Percentiles rank a stretch among this genome's conserved stretches.
Evolutionary conservation across 257 asterid genomes (phyloP).

Genomic region (Lithospermum erythrorhizon): DNA sequence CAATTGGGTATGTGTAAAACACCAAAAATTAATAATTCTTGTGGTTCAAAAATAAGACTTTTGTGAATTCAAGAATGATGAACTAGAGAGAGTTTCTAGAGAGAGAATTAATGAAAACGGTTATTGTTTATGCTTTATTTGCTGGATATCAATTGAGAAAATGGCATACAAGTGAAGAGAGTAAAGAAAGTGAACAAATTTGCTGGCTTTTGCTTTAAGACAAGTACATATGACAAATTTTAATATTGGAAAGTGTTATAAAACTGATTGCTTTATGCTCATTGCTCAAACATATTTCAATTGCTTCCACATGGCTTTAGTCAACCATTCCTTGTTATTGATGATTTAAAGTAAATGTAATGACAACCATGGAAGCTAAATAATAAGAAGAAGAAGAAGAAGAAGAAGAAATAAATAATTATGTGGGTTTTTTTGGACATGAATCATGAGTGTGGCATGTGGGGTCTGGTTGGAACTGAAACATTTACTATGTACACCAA

Average conservation of each 20-base stretch:
- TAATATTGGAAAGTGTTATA: not conserved
- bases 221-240: slow-evolving; percentile 5
- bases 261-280: slow-evolving; percentile 1
- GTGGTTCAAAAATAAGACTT: slow-evolving; percentile 18
- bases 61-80: slow-evolving; percentile 19
- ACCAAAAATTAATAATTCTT: slow-evolving; percentile 21
- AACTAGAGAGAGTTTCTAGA: not conserved
- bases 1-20: slow-evolving; percentile 17
- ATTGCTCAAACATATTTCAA: slow-evolving; percentile 6
- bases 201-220: slow-evolving; percentile 53
- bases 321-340: not conserved
- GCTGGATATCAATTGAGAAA: slow-evolving; percentile 18
- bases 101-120: too few relatives aligned
- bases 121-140: slow-evolving; percentile 4
- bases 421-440: slow-evolving; percentile 22
- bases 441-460: slow-evolving; percentile 10
- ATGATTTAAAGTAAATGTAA: not conserved
- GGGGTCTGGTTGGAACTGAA: slow-evolving; percentile 20
- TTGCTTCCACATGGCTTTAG: slow-evolving; percentile 31
- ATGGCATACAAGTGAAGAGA: slow-evolving; percentile 19
- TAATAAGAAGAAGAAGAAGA: slow-evolving; percentile 1
- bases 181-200: slow-evolving; percentile 24
- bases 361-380: not conserved
- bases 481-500: slow-evolving; percentile 55
- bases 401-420: slow-evolving; percentile 22